phyloP scores from a whole-genome alignment of 495 filamentous ascomycete species.

The Penicillium silybi region DNA sequence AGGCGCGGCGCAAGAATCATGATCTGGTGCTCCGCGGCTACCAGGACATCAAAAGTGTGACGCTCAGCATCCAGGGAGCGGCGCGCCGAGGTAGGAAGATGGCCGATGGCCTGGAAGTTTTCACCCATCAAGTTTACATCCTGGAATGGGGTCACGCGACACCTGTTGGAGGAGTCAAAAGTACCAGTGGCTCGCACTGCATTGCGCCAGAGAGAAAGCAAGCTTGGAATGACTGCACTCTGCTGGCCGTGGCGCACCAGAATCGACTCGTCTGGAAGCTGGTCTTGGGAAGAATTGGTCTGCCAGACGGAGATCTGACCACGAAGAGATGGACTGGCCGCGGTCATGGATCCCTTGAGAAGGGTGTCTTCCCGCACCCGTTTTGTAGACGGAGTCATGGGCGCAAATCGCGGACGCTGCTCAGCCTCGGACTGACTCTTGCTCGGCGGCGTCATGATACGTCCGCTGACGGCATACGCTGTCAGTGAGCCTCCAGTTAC shows the following conservation, averaged over 20 bases:
- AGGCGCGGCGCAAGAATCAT: slow-evolving; percentile 51
- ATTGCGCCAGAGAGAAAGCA: slow-evolving; percentile 65
- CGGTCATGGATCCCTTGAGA: slow-evolving; percentile 41
- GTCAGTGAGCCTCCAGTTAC: slow-evolving; percentile 62
- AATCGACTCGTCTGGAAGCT: slow-evolving; percentile 58
- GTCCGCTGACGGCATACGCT: slow-evolving; percentile 65
- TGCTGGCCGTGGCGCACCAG: slow-evolving; percentile 65
- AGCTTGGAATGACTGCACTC: slow-evolving; percentile 57
- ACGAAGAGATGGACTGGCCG: slow-evolving; percentile 33
- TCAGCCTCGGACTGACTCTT: slow-evolving; percentile 33
- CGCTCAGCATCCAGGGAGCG: slow-evolving; percentile 36
- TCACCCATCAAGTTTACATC: slow-evolving; percentile 62
- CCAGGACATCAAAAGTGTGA: slow-evolving; percentile 54
- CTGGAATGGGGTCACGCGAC: slow-evolving; percentile 40
- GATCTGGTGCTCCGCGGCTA: slow-evolving; percentile 62
- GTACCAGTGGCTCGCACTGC: slow-evolving; percentile 57
- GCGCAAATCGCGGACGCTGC: slow-evolving; percentile 59
- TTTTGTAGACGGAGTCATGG: slow-evolving; percentile 81
- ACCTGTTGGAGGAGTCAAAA: slow-evolving; percentile 44
- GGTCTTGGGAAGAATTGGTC: slow-evolving; percentile 41
- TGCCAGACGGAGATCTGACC: slow-evolving; percentile 65
- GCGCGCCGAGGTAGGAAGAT: slow-evolving; percentile 43
- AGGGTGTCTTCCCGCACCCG: slow-evolving; percentile 54
- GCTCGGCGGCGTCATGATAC: slow-evolving; percentile 46
- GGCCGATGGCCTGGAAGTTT: slow-evolving; percentile 54